phyloP scores from a whole-genome alignment of 2,329 filamentous ascomycete genomes.

The Claviceps maximensis region DNA sequence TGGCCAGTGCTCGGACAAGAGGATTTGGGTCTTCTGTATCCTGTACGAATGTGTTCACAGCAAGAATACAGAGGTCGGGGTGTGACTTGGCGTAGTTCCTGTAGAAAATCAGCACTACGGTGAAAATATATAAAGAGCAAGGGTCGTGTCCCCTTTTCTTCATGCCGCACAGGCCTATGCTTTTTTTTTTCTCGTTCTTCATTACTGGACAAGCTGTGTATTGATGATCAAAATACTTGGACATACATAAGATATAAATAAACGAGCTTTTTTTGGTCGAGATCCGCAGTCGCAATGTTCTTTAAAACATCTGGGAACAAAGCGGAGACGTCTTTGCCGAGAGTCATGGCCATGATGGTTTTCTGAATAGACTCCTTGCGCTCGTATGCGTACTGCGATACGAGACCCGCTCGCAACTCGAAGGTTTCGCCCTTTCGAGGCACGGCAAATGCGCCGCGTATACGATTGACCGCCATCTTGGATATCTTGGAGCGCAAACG shows the following conservation, averaged over 20 bases:
- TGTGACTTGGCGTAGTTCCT: conserved; percentile 99
- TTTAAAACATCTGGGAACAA: conserved; percentile 96
- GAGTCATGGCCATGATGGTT: conserved; percentile 99
- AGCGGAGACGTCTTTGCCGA: conserved; percentile 96
- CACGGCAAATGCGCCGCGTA: conserved; percentile 82
- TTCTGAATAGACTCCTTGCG: conserved; percentile 98
- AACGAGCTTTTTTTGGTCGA: conserved; percentile 99
- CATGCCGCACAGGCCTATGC: neutral
- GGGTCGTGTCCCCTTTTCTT: neutral
- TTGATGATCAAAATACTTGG: neutral
- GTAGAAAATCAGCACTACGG: conserved; percentile 1
- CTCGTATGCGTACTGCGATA: conserved; percentile 98
- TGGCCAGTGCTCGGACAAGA: conserved; percentile 83
- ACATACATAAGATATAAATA: conserved; percentile 88
- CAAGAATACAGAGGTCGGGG: conserved; percentile 94
- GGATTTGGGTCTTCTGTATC: conserved; percentile 98
- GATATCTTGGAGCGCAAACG: conserved; percentile 8
- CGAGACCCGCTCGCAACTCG: conserved; percentile 86
- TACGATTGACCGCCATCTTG: conserved; percentile 87
- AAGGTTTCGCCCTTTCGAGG: conserved; percentile 97
- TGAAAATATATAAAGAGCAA: neutral
- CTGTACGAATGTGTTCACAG: conserved; percentile 98
- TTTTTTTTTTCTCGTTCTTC: too few species aligned
- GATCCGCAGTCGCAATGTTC: conserved; percentile 88
- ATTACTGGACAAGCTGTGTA: neutral